These are phyloP conservation scores for Coemansia sp. DNA, from an alignment of 192 early-diverging fungal genomes.

Conservation along the genomic window DNA sequence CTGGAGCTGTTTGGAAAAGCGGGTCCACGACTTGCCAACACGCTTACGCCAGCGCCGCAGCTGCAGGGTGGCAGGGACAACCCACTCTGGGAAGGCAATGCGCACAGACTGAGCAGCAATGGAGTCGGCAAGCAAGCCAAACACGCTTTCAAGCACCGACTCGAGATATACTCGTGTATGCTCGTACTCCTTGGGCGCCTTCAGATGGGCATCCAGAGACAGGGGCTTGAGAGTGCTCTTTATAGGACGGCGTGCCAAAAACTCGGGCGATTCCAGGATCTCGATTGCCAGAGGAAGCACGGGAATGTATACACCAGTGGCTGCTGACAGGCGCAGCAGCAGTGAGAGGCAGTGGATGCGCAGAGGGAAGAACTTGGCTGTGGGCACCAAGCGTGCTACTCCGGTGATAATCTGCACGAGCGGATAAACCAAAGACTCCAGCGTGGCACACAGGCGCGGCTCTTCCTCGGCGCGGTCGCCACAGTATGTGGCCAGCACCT, in stretches of 20 bases:
- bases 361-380: slow-evolving; percentile 87
- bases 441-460: slow-evolving; percentile 47
- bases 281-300: slow-evolving; percentile 82
- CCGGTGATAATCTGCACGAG: slow-evolving; percentile 77
- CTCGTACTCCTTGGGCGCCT: slow-evolving; percentile 78
- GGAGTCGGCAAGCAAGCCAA: slow-evolving; percentile 70
- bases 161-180: slow-evolving; percentile 80
- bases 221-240: slow-evolving; percentile 83
- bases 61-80: slow-evolving; percentile 80
- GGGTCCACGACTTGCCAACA: slow-evolving; percentile 62
- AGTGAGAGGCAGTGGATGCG: slow-evolving; percentile 80
- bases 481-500: slow-evolving; percentile 73
- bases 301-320: slow-evolving; percentile 74
- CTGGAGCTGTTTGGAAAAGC: slow-evolving; percentile 77
- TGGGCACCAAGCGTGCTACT: slow-evolving; percentile 80
- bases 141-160: slow-evolving; percentile 77
- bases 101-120: slow-evolving; percentile 69
- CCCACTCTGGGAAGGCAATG: slow-evolving; percentile 94
- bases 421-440: slow-evolving; percentile 83
- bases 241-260: slow-evolving; percentile 63
- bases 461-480: slow-evolving; percentile 55
- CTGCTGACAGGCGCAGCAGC: slow-evolving; percentile 67
- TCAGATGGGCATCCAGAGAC: slow-evolving; percentile 73
- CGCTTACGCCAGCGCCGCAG: slow-evolving; percentile 84
- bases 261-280: slow-evolving; percentile 73